A percentile compares a stretch with the other conserved stretches of the same genome.
Evolutionary conservation across 257 asterid genomes (phyloP).

Genomic region (Hygrophila difformis): DNA sequence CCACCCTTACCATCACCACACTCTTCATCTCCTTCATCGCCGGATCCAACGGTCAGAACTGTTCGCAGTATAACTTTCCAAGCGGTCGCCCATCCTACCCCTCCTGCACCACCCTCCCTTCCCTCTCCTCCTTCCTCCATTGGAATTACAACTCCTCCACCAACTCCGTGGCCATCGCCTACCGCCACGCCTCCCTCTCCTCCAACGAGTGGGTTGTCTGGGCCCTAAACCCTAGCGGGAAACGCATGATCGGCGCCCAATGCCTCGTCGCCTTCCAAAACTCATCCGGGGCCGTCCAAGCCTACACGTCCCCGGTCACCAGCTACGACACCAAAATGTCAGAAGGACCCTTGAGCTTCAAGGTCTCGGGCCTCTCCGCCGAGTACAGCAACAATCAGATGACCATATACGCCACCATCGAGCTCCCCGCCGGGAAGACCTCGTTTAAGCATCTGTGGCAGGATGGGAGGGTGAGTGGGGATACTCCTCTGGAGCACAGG

Average conservation of each 20-base stretch:
- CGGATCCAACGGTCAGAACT: no score
- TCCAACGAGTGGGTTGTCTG: constrained; percentile 65
- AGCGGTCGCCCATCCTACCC: constrained; percentile 25
- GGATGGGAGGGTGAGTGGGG: no score
- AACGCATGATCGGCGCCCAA: constrained; percentile 64
- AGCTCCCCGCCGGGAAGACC: constrained; percentile 29
- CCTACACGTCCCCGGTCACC: constrained; percentile 27
- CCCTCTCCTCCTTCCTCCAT: constrained; percentile 29
- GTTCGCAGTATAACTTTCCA: no score
- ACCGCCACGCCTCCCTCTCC: constrained; percentile 27
- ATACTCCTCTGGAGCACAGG: no score
- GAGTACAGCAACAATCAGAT: constrained; percentile 31
- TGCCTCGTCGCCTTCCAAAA: constrained; percentile 43
- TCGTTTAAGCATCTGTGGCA: constrained; percentile 43
- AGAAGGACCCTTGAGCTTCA: constrained; percentile 21
- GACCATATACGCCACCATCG: constrained; percentile 37
- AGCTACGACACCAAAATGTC: constrained; percentile 35
- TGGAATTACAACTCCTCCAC: constrained; percentile 34
- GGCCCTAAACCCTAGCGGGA: constrained; percentile 55
- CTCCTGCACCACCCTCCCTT: constrained; percentile 31
- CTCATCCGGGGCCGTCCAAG: constrained; percentile 32
- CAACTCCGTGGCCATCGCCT: constrained; percentile 29
- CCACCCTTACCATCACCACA: no score
- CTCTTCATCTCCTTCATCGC: no score
- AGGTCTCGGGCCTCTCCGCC: constrained; percentile 30